These are phyloP conservation scores for Torulaspora gathmanii DNA, from an alignment of 805 yeast genomes.

Conservation along the genomic window DNA sequence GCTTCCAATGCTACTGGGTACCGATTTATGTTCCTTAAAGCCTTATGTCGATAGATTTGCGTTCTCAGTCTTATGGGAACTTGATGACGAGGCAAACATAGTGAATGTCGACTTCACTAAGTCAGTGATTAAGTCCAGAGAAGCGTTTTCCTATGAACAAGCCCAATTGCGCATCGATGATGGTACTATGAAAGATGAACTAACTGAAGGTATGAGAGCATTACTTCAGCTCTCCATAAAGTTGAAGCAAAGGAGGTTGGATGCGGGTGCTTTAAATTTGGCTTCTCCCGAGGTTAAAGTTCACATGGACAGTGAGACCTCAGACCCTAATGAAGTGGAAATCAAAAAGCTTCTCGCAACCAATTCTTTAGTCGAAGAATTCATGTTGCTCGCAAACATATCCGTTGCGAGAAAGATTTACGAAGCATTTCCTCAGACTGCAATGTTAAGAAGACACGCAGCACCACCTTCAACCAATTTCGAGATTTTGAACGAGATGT, in stretches of 20 bases:
- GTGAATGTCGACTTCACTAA: conserved; percentile 74
- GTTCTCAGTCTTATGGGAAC: conserved; percentile 93
- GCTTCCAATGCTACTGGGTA: conserved; percentile 93
- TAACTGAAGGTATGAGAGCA: conserved; percentile 85
- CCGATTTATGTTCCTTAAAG: conserved; percentile 89
- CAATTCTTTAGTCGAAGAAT: conserved; percentile 94
- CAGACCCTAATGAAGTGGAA: conserved; percentile 95
- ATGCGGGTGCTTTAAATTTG: conserved; percentile 92
- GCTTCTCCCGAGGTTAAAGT: conserved; percentile 98
- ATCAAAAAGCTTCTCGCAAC: conserved; percentile 84
- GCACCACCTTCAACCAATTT: conserved; percentile 96
- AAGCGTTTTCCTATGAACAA: conserved; percentile 89
- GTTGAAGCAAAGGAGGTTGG: conserved; percentile 77
- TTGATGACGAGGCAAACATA: conserved; percentile 81
- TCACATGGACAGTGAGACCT: conserved; percentile 93
- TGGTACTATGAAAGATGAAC: conserved; percentile 63
- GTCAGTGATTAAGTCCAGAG: conserved; percentile 83
- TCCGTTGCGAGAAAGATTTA: conserved; percentile 91
- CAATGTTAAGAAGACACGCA: conserved; percentile 96
- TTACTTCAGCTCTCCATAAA: conserved; percentile 74
- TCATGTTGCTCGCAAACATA: conserved; percentile 95
- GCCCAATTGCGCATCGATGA: conserved; percentile 94
- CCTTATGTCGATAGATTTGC: conserved; percentile 96
- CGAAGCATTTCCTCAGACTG: conserved; percentile 94
- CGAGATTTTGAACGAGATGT: conserved; percentile 83